Evolutionary conservation across 371 early-diverging fungal genomes (phyloP).

Genomic region (Mortierella sp.): DNA sequence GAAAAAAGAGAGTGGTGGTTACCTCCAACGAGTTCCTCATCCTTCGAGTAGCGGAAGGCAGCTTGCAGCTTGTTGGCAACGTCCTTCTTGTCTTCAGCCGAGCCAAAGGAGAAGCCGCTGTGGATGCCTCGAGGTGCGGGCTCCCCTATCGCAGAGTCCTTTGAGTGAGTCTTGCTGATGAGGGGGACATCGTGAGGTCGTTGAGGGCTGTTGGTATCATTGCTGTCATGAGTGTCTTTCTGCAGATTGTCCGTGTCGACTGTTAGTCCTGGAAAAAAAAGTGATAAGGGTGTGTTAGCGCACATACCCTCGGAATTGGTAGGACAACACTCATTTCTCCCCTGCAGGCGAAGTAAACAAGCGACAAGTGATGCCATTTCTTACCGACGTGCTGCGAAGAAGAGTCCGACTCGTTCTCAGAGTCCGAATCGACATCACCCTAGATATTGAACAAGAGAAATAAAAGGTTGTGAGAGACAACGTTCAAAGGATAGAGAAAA

Average conservation of each 20-base stretch:
- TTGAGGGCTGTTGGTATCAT: background rate
- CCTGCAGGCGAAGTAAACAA: background rate
- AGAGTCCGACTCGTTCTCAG: background rate
- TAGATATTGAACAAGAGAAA: background rate
- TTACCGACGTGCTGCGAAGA: background rate
- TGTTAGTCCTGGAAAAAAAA: background rate
- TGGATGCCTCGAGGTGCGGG: background rate
- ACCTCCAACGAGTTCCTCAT: slow-evolving; percentile 68
- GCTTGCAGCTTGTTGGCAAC: slow-evolving; percentile 67
- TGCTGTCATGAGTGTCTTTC: background rate
- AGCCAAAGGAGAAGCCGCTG: slow-evolving; percentile 16
- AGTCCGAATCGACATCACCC: slow-evolving; percentile 7
- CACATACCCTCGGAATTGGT: background rate
- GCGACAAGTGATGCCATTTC: background rate
- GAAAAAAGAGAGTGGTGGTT: background rate
- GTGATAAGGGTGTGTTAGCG: background rate
- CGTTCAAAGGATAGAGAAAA: background rate
- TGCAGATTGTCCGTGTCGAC: background rate
- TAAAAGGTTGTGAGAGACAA: background rate
- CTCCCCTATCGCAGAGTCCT: background rate
- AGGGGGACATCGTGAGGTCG: background rate
- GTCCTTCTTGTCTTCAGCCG: slow-evolving; percentile 31
- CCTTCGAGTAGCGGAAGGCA: slow-evolving; percentile 69
- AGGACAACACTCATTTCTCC: background rate
- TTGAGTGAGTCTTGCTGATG: background rate